These are phyloP conservation scores for Uncinocarpus reesii DNA, from an alignment of 2,329 filamentous ascomycete species.

Conservation along the genomic window DNA sequence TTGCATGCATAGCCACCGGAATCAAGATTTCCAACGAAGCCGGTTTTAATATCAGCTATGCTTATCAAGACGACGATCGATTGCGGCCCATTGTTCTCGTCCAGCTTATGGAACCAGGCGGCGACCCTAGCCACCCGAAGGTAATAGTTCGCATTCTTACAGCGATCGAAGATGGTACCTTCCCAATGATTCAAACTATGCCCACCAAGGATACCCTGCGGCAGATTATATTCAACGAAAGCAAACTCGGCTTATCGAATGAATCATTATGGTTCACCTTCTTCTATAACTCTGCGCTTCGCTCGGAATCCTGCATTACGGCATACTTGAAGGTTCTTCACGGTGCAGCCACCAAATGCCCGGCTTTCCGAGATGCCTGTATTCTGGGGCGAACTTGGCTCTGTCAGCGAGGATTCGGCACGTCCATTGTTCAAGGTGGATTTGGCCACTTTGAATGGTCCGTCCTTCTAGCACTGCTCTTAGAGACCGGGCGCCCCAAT, in stretches of 20 bases:
- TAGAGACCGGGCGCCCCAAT: slow-evolving; percentile 65
- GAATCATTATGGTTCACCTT: slow-evolving; percentile 43
- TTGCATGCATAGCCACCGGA: slow-evolving; percentile 66
- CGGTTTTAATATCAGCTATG: slow-evolving; percentile 52
- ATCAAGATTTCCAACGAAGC: slow-evolving; percentile 50
- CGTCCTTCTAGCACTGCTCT: slow-evolving; percentile 63
- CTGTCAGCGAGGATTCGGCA: slow-evolving; percentile 69
- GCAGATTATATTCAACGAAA: slow-evolving; percentile 36
- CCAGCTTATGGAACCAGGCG: slow-evolving; percentile 26
- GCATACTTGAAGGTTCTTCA: slow-evolving; percentile 67
- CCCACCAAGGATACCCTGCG: slow-evolving; percentile 62
- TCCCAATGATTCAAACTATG: slow-evolving; percentile 59
- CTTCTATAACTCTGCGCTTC: slow-evolving; percentile 80
- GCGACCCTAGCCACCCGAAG: slow-evolving; percentile 33
- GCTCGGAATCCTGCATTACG: slow-evolving; percentile 63
- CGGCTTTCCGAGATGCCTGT: slow-evolving; percentile 71
- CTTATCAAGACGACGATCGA: slow-evolving; percentile 59
- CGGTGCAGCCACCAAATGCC: slow-evolving; percentile 56
- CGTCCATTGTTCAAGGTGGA: slow-evolving; percentile 61
- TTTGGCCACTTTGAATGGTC: slow-evolving; percentile 94
- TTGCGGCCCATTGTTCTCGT: slow-evolving; percentile 60
- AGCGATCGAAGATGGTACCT: slow-evolving; percentile 57
- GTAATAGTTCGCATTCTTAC: slow-evolving; percentile 67
- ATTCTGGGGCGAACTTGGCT: slow-evolving; percentile 82
- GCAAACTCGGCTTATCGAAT: slow-evolving; percentile 32